Conservation (phyloP, 2,329 filamentous ascomycete species). For the Phaeosphaeriaceae sp. region DNA sequence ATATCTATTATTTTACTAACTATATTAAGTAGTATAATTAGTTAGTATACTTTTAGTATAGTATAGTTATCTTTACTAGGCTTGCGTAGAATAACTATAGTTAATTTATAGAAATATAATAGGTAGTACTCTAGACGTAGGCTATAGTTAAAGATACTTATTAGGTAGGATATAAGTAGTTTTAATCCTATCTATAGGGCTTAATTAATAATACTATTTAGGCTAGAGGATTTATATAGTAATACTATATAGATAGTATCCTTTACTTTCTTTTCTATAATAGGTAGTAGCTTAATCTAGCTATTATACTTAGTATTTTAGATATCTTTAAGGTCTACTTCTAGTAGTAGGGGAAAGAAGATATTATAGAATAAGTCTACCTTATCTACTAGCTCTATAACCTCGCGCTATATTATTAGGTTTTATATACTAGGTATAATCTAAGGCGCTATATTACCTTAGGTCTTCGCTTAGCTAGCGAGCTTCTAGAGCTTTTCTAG, state of each 20-base stretch:
- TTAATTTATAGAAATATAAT: constrained; percentile 21
- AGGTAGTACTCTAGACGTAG: constrained; percentile 21
- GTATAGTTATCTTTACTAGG: constrained; percentile 34
- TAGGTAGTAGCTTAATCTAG: constrained; percentile 20
- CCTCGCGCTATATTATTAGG: constrained; percentile 9
- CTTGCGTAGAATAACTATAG: constrained; percentile 33
- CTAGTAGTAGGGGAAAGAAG: constrained; percentile 26
- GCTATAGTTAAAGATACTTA: constrained; percentile 23
- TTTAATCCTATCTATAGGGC: constrained; percentile 10
- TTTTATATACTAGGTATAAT: constrained; percentile 15
- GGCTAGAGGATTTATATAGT: constrained; percentile 28
- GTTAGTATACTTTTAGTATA: constrained; percentile 30
- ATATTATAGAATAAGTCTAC: constrained; percentile 15
- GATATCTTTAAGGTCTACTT: too few species aligned
- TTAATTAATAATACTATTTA: constrained; percentile 25
- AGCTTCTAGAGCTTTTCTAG: constrained; percentile 29
- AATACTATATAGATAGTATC: constrained; percentile 20
- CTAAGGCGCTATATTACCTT: constrained; percentile 9
- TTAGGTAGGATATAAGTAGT: constrained; percentile 5
- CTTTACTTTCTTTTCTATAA: constrained; percentile 25
- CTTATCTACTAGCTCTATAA: constrained; percentile 14
- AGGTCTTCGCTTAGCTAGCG: constrained; percentile 31
- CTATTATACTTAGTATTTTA: constrained; percentile 15
- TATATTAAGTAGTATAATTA: constrained; percentile 36
- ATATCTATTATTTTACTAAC: constrained; percentile 39